Conservation (phyloP, 78 protist species). For the Dictyostelium brefeldianum region DNA sequence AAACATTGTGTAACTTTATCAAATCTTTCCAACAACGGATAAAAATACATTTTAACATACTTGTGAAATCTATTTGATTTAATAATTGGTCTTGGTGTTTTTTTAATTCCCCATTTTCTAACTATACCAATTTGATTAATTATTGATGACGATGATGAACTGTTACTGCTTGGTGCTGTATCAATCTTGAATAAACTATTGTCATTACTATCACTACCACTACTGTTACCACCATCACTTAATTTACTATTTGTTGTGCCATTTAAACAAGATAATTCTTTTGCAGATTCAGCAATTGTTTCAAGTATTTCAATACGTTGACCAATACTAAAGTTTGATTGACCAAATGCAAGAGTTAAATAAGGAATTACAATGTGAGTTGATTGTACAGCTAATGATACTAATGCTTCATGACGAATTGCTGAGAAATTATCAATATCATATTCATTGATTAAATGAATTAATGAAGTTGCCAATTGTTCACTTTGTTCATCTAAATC, state of each 20-base stretch:
- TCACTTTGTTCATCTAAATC: slow-evolving; percentile 59
- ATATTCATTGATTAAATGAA: slow-evolving; percentile 72
- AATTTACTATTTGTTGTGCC: not conserved
- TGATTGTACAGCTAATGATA: slow-evolving; percentile 54
- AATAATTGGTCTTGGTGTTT: slow-evolving; percentile 25
- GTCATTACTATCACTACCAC: not conserved
- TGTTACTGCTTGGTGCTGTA: not conserved
- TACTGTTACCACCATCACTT: not conserved
- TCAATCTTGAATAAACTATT: not conserved
- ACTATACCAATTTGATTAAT: not conserved
- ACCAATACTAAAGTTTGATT: slow-evolving; percentile 54
- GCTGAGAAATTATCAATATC: slow-evolving; percentile 36
- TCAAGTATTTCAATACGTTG: slow-evolving; percentile 47
- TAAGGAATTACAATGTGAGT: slow-evolving; percentile 18
- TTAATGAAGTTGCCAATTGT: slow-evolving; percentile 27
- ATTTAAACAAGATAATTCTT: slow-evolving; percentile 25
- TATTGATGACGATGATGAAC: not conserved
- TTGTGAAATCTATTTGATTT: slow-evolving; percentile 37
- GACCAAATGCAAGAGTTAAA: slow-evolving; percentile 6
- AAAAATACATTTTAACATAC: slow-evolving; percentile 28
- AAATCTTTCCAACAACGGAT: slow-evolving; percentile 30
- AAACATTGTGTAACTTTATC: slow-evolving; percentile 65
- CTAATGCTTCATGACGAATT: slow-evolving; percentile 45
- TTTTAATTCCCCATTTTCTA: slow-evolving; percentile 52
- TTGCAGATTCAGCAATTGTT: slow-evolving; percentile 30